A percentile compares a stretch with the other conserved stretches of the same genome.
Conservation (phyloP, 2,329 filamentous ascomycete genomes). For the Rhynchosporium secalis region DNA sequence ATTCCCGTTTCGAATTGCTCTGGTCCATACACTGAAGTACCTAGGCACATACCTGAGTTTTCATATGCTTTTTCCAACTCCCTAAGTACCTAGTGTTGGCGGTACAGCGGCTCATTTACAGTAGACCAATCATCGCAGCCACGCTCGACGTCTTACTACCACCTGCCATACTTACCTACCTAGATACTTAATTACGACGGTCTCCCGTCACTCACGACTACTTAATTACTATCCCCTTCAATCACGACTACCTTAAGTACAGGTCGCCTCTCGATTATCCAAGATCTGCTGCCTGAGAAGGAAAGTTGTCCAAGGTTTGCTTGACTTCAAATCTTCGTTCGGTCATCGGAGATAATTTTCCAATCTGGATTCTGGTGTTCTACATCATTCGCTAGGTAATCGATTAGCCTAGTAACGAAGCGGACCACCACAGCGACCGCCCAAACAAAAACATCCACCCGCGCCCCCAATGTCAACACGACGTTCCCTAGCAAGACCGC, state of each 20-base stretch:
- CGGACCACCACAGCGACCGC: slow-evolving; percentile 4
- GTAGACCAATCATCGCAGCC: not conserved
- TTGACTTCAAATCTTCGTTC: not conserved
- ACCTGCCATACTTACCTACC: not conserved
- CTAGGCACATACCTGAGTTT: not conserved
- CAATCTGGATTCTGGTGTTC: not conserved
- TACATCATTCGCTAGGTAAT: slow-evolving; percentile 11
- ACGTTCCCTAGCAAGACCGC: slow-evolving; percentile 39
- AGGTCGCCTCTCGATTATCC: not conserved
- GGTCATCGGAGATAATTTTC: slow-evolving; percentile 7
- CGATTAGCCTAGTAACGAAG: slow-evolving; percentile 3
- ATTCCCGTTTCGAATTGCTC: not conserved
- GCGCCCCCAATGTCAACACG: slow-evolving; percentile 33
- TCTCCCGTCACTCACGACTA: slow-evolving; percentile 1
- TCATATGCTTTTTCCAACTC: not conserved
- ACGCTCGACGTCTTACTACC: not conserved
- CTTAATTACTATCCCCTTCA: not conserved
- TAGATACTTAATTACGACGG: not conserved
- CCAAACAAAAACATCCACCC: slow-evolving; percentile 10
- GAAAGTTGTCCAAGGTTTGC: not conserved
- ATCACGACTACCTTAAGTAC: not conserved
- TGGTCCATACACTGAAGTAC: not conserved
- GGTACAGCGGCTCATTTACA: not conserved
- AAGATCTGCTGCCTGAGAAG: not conserved
- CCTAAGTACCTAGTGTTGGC: not conserved